Conservation (phyloP, 106 monocot genomes). For the Amphibolis antarctica region DNA sequence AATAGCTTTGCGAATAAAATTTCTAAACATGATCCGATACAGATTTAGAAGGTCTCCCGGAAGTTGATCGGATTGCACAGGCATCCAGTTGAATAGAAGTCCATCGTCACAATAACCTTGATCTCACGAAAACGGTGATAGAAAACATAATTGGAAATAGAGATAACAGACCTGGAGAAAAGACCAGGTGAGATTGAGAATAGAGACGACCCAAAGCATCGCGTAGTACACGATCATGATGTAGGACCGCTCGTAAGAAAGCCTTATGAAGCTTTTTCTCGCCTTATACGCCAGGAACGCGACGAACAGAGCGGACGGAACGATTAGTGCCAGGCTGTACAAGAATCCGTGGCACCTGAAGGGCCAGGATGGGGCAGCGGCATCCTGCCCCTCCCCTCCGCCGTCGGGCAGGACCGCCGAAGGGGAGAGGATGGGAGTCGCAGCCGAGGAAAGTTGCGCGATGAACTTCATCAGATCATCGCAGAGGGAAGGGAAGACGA, state of each 20-base stretch:
- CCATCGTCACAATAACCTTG: no score
- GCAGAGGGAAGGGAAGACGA: not conserved
- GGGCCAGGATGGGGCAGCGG: constrained; percentile 8
- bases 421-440: not conserved
- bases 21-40: no score
- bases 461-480: no score
- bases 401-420: not conserved
- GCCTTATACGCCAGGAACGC: constrained; percentile 17
- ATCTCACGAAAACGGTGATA: no score
- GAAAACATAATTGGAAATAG: no score
- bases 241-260: constrained; percentile 18
- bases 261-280: constrained; percentile 22
- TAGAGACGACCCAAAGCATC: constrained; percentile 17
- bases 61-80: no score
- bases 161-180: constrained; percentile 18
- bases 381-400: not conserved
- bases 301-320: constrained; percentile 17
- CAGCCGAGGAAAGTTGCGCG: no score
- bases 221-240: constrained; percentile 23
- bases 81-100: no score
- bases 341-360: constrained; percentile 9
- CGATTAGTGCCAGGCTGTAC: constrained; percentile 14
- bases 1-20: no score
- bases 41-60: no score
- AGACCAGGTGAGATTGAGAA: constrained; percentile 23